A percentile compares a stretch with the other conserved stretches of the same genome.
phyloP scores from a whole-genome alignment of 2,329 filamentous ascomycete genomes.

The Exophiala aquamarina region DNA sequence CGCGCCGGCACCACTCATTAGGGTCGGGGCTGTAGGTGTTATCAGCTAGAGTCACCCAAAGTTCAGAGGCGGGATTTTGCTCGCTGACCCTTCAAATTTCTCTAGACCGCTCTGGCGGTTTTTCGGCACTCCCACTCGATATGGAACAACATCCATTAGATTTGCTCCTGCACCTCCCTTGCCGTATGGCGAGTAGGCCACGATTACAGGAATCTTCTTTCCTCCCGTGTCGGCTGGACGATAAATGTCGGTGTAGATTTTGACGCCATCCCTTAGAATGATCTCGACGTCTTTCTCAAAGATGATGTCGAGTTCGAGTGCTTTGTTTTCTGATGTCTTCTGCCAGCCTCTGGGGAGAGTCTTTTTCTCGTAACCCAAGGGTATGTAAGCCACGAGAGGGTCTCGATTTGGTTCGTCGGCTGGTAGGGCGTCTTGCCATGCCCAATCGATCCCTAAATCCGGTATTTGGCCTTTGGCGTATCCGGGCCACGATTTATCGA shows the following conservation, averaged over 20 bases:
- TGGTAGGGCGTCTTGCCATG: slow-evolving; percentile 17
- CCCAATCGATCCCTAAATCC: too few relatives aligned
- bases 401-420: slow-evolving; percentile 8
- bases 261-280: slow-evolving; percentile 30
- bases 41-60: too few relatives aligned
- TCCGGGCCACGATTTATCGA: too few relatives aligned
- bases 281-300: slow-evolving; percentile 30
- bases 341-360: slow-evolving; percentile 15
- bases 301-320: slow-evolving; percentile 16
- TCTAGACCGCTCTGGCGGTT: slow-evolving; percentile 18
- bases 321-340: slow-evolving; percentile 10
- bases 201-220: slow-evolving; percentile 55
- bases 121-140: slow-evolving; percentile 28
- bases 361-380: slow-evolving; percentile 17
- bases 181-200: slow-evolving; percentile 72
- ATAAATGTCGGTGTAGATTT: slow-evolving; percentile 16
- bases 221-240: not conserved
- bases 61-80: too few relatives aligned
- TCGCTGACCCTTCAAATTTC: slow-evolving; percentile 28
- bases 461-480: too few relatives aligned
- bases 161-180: slow-evolving; percentile 48
- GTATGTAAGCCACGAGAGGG: slow-evolving; percentile 5
- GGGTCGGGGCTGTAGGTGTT: slow-evolving; percentile 26
- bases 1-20: slow-evolving; percentile 31
- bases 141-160: too few relatives aligned